These are phyloP conservation scores for Neofusicoccum sp. DNA, from an alignment of 2,329 filamentous ascomycete genomes.

Conservation along the genomic window DNA sequence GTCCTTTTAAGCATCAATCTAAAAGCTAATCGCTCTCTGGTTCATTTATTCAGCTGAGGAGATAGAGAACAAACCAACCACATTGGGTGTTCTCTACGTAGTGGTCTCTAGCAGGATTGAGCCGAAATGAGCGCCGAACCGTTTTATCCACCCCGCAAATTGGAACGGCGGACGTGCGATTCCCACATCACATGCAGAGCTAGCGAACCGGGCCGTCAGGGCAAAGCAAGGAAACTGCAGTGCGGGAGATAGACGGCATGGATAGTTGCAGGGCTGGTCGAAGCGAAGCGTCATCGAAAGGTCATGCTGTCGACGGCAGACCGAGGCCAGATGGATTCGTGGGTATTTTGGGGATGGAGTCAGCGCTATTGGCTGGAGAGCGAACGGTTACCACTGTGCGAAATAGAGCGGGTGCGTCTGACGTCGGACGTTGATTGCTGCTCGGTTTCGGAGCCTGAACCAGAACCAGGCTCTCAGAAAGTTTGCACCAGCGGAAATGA, in stretches of 20 bases:
- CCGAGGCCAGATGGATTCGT: background rate
- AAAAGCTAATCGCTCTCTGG: too few relatives aligned
- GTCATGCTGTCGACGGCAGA: background rate
- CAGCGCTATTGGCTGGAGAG: background rate
- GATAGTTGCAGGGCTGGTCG: background rate
- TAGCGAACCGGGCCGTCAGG: background rate
- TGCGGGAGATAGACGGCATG: conserved; percentile 3
- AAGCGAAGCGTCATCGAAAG: background rate
- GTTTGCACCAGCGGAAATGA: background rate
- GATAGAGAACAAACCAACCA: too few relatives aligned
- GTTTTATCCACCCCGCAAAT: background rate
- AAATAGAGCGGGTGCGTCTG: background rate
- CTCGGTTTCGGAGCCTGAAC: background rate
- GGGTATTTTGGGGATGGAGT: background rate
- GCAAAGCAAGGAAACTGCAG: conserved; percentile 1
- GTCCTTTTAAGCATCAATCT: too few relatives aligned
- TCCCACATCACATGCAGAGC: background rate
- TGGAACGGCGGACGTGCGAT: background rate
- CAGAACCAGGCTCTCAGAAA: background rate
- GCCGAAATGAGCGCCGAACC: conserved; percentile 5
- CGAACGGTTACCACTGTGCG: background rate
- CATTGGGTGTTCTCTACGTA: too few relatives aligned
- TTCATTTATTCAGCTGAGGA: too few relatives aligned
- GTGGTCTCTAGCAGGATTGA: background rate
- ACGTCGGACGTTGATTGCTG: conserved; percentile 5